These are phyloP conservation scores for Colletotrichum gloeosporioides DNA, from an alignment of 2,329 filamentous ascomycete species.

Conservation along the genomic window DNA sequence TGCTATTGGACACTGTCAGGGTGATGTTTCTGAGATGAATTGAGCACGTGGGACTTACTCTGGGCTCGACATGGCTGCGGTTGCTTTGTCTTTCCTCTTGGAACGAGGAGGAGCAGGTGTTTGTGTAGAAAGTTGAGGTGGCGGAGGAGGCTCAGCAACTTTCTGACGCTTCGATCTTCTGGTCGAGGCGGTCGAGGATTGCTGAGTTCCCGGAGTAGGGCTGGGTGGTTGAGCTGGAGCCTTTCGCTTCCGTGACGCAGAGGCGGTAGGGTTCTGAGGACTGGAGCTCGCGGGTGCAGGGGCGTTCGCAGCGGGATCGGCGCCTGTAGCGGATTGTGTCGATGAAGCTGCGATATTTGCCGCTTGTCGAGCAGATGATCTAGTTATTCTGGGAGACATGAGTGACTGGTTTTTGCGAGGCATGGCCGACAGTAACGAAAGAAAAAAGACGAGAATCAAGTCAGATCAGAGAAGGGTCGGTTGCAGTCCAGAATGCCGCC, in stretches of 20 bases:
- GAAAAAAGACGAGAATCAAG: conserved; percentile 16
- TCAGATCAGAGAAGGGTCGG: neutral
- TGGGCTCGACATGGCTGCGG: conserved; percentile 74
- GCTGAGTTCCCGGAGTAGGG: conserved; percentile 33
- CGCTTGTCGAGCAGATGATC: conserved; percentile 91
- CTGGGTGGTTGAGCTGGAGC: conserved; percentile 58
- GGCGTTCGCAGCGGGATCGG: conserved; percentile 45
- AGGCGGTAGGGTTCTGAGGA: conserved; percentile 47
- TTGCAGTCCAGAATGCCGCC: neutral
- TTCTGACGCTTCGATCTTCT: conserved; percentile 77
- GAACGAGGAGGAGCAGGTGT: conserved; percentile 40
- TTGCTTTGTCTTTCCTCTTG: conserved; percentile 65
- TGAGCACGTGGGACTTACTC: conserved; percentile 56
- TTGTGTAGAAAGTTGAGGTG: conserved; percentile 29
- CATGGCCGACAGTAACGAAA: conserved; percentile 7
- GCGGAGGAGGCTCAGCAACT: conserved; percentile 53
- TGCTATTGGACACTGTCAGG: conserved; percentile 36
- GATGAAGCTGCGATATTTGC: conserved; percentile 64
- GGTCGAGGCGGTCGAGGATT: conserved; percentile 39
- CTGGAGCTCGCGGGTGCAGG: conserved; percentile 42
- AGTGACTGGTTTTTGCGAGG: conserved; percentile 54
- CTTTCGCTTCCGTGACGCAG: conserved; percentile 78
- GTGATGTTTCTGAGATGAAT: neutral
- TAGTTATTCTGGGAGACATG: conserved; percentile 97
- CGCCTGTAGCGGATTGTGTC: conserved; percentile 42